Percentiles rank a stretch among this genome's conserved stretches.
phyloP scores from a whole-genome alignment of 148 eudicot genomes.

The Vaccinium vitisidaea region DNA sequence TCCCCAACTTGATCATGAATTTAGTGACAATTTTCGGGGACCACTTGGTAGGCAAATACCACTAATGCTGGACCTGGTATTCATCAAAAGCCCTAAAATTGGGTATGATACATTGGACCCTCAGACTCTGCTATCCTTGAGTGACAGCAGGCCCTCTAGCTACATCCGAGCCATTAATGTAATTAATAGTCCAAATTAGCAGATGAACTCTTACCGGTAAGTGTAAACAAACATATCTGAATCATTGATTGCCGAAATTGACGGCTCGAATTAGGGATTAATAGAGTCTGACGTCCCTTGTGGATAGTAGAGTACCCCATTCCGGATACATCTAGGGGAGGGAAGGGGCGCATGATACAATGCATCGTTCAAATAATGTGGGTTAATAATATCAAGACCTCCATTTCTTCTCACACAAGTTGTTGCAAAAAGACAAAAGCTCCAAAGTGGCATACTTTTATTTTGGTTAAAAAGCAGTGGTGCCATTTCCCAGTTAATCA shows the following conservation, averaged over 20 bases:
- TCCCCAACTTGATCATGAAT: neutral
- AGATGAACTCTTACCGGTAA: no score
- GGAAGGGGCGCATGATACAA: neutral
- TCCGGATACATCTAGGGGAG: no score
- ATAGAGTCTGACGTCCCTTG: no score
- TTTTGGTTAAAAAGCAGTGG: neutral
- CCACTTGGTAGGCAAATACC: neutral
- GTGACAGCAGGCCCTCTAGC: no score
- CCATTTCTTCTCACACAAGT: neutral
- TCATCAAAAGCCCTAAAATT: constrained; percentile 14
- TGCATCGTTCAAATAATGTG: constrained; percentile 14
- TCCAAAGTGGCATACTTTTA: constrained; percentile 7
- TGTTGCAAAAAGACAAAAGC: constrained; percentile 15
- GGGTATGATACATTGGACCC: neutral
- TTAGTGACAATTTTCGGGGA: neutral
- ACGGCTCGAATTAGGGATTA: no score
- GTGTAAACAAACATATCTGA: no score
- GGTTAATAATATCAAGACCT: constrained; percentile 9
- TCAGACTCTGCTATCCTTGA: no score
- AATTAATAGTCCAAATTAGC: no score
- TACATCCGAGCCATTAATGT: no score
- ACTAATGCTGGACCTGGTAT: neutral
- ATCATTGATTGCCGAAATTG: no score
- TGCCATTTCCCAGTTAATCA: neutral
- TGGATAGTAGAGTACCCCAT: no score